phyloP scores from a whole-genome alignment of 768 basidiomycete species.

The Russula sp. region DNA sequence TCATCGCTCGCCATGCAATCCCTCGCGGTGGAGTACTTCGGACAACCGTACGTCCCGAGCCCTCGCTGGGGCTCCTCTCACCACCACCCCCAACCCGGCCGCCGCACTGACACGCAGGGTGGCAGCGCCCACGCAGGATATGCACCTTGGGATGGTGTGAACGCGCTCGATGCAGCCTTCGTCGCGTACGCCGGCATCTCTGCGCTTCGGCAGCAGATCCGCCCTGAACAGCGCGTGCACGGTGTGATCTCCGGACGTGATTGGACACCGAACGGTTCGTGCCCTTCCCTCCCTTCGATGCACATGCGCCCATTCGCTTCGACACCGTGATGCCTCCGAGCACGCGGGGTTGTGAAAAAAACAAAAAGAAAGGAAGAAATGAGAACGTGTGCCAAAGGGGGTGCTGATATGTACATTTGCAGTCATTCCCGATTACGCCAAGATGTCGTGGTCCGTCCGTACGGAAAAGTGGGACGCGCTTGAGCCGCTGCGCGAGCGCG shows the following conservation, averaged over 20 bases:
- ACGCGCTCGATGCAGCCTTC: slow-evolving; percentile 86
- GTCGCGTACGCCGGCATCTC: slow-evolving; percentile 76
- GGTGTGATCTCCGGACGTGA: slow-evolving; percentile 67
- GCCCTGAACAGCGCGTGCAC: slow-evolving; percentile 74
- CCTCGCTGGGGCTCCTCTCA: not conserved
- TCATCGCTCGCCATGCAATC: slow-evolving; percentile 58
- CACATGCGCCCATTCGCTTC: not conserved
- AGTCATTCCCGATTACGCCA: slow-evolving; percentile 84
- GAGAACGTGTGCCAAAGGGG: not conserved
- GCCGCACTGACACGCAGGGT: not conserved
- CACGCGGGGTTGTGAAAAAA: not conserved
- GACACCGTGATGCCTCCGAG: not conserved
- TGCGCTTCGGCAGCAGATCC: slow-evolving; percentile 80
- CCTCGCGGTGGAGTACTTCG: slow-evolving; percentile 65
- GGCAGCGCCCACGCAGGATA: slow-evolving; percentile 71
- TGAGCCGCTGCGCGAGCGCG: slow-evolving; percentile 47
- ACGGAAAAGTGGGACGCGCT: slow-evolving; percentile 60
- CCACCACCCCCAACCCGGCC: not conserved
- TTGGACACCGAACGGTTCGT: slow-evolving; percentile 63
- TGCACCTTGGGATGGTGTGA: slow-evolving; percentile 82
- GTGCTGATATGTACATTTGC: not conserved
- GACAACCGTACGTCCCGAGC: slow-evolving; percentile 52
- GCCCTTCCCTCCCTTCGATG: not conserved
- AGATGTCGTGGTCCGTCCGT: slow-evolving; percentile 66
- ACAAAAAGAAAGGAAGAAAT: not conserved